Conservation (phyloP, 2,329 filamentous ascomycete species). For the Penicillium expansum region DNA sequence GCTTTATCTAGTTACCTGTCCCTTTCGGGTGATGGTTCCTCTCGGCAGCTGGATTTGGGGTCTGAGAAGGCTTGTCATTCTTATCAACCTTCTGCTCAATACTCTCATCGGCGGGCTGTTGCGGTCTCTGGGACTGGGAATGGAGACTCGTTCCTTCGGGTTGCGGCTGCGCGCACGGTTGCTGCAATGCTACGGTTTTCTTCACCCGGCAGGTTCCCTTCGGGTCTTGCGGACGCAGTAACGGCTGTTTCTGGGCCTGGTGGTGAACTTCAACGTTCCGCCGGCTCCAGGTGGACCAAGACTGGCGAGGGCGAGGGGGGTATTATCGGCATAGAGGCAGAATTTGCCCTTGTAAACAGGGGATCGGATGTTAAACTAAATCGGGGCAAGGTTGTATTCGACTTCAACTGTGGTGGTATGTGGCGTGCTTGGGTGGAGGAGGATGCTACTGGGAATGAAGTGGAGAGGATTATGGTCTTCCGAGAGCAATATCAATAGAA, state of each 20-base stretch:
- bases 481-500: constrained; percentile 35
- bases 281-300: constrained; percentile 67
- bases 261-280: constrained; percentile 72
- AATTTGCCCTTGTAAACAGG: constrained; percentile 56
- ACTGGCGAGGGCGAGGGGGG: constrained; percentile 81
- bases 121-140: constrained; percentile 80
- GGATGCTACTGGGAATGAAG: constrained; percentile 29
- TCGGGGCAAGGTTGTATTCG: constrained; percentile 61
- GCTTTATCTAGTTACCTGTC: constrained; percentile 1
- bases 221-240: constrained; percentile 57
- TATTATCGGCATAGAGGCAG: constrained; percentile 66
- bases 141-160: constrained; percentile 79
- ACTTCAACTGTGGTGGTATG: constrained; percentile 86
- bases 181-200: constrained; percentile 70
- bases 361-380: constrained; percentile 37
- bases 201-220: constrained; percentile 30
- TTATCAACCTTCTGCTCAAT: neutral
- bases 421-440: constrained; percentile 69
- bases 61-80: constrained; percentile 4
- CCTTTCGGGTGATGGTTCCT: neutral
- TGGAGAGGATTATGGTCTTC: constrained; percentile 46
- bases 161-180: constrained; percentile 67
- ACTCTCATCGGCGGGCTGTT: constrained; percentile 38
- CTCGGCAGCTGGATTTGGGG: neutral
- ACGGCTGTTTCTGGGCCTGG: constrained; percentile 64